phyloP scores from a whole-genome alignment of 352 stramenopile genomes.

The Globisporangium camurandrum region DNA sequence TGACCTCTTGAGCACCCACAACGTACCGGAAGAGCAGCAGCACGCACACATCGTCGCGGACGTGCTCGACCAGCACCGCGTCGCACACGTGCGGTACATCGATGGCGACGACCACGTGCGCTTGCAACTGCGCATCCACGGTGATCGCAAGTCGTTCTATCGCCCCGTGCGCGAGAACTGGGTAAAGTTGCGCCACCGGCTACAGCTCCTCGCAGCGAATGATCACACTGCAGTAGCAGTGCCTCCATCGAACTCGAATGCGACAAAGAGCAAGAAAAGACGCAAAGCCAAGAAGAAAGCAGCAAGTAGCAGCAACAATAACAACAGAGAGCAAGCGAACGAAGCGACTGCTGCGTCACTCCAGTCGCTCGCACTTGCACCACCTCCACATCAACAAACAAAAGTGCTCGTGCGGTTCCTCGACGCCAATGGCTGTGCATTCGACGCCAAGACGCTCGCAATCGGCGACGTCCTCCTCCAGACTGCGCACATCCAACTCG shows the following conservation, averaged over 20 bases:
- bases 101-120: conserved; percentile 38
- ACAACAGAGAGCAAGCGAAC: neutral
- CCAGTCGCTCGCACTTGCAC: neutral
- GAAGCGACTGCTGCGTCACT: neutral
- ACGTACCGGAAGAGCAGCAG: neutral
- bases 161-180: conserved; percentile 31
- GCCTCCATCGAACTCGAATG: neutral
- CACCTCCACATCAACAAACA: neutral
- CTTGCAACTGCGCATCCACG: conserved; percentile 34
- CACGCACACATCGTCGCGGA: neutral
- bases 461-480: conserved; percentile 42
- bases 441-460: conserved; percentile 19
- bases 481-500: conserved; percentile 35
- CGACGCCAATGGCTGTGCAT: conserved; percentile 20
- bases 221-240: neutral
- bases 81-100: conserved; percentile 42
- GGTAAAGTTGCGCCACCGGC: conserved; percentile 46
- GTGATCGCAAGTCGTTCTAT: conserved; percentile 48
- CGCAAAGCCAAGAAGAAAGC: conserved; percentile 6
- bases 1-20: neutral
- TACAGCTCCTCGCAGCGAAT: conserved; percentile 42
- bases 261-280: conserved; percentile 2
- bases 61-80: conserved; percentile 7
- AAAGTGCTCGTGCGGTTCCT: conserved; percentile 54
- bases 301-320: neutral